These are phyloP conservation scores for Colletotrichum viniferum DNA, from an alignment of 2,329 filamentous ascomycete species.

Conservation along the genomic window DNA sequence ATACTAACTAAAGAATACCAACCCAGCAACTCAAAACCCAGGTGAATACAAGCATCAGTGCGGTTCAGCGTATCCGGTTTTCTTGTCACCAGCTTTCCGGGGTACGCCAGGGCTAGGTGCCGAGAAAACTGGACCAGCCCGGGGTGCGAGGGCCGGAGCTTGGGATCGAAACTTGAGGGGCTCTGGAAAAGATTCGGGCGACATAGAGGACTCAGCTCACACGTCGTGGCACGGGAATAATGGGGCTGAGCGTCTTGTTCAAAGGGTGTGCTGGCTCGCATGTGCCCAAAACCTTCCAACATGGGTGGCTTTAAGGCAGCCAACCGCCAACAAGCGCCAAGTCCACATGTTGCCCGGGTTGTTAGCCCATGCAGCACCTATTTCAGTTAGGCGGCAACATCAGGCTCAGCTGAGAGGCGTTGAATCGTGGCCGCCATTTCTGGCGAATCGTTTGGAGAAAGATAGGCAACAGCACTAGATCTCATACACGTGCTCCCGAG, in stretches of 20 bases:
- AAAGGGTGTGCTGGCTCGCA: background rate
- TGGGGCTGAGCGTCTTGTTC: background rate
- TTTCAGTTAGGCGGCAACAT: rapidly evolving
- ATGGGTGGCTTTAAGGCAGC: background rate
- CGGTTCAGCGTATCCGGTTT: background rate
- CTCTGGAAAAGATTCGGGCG: background rate
- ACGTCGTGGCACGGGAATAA: too few relatives aligned
- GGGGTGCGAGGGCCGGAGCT: background rate
- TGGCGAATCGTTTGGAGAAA: background rate
- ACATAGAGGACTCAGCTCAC: rapidly evolving
- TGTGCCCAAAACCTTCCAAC: background rate
- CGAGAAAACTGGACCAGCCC: background rate
- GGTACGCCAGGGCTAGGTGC: background rate
- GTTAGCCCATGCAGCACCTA: background rate
- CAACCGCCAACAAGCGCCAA: background rate
- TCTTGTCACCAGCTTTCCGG: background rate
- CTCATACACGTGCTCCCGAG: rapidly evolving
- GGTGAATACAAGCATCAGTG: background rate
- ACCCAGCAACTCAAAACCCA: background rate
- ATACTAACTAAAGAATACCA: background rate
- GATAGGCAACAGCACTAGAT: background rate
- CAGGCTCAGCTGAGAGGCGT: background rate
- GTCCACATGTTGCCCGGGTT: background rate
- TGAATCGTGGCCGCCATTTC: background rate
- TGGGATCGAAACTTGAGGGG: background rate